Base-by-base conservation (phyloP, 202 grass and related monocot species). In the Panicum hallii region DNA sequence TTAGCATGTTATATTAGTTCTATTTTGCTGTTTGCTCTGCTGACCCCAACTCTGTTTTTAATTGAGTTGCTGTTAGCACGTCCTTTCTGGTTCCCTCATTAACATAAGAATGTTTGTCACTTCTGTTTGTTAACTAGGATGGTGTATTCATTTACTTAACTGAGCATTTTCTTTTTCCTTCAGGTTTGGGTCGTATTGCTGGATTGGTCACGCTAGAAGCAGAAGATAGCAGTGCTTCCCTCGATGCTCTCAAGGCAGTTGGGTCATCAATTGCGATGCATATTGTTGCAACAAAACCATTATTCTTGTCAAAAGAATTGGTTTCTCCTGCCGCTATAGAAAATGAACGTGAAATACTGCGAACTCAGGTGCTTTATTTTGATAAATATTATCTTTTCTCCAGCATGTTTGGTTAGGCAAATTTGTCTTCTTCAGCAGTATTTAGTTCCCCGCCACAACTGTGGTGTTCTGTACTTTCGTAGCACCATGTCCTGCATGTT, bases 231-330 rank as follows among this genome's bases (percentile, higher is more conserved):
- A 91, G 63, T 84, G 86, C 84, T 83, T 72, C 84, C 32, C 82
- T 95, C 87, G 96, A 94, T 86, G 80, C 88, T 63, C 83, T 99
- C 66, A 86, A 88, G 63, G 45, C 55, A 70, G 89, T 95, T 70
- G 96, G 93, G 26, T 87, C 84, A 11, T 94, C 93, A 70, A 81
- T 95, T 42, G 96, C 96, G 22, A 98, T 98, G 96, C 96, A 98
- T 66, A 89, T 98, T 49, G 96, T 95, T 86, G 96, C 96, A 26
- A 69, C 75, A 20, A 98, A 91, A 81, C 96, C 96, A 57, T 92
- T 98, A 61, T 98, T 95, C 49, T 86, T 98, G 63, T 95, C 96
- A 44, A 98, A 92, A 87, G 96, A 98, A 86, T 81, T 95, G 82
- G 93, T 98, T 65, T 79, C 91, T 78, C 75, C 90, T 74, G 80